Conservation (phyloP, 176 grass and related monocot species). For the Hyparrhenia diplandra region DNA sequence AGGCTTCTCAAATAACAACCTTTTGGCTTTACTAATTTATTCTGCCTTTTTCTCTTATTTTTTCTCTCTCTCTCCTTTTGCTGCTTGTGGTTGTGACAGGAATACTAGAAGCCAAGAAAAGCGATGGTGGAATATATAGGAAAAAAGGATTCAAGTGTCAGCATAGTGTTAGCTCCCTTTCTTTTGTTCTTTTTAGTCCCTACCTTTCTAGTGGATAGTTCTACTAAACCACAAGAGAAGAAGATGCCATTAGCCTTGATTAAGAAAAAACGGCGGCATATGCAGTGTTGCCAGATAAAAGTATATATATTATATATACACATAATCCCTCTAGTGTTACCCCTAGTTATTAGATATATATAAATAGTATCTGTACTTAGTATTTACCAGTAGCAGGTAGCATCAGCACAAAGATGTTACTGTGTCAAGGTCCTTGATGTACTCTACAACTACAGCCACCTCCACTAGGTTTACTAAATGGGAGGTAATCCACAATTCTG, state of each 20-base stretch:
- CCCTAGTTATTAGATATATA: constrained; percentile 31
- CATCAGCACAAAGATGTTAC: constrained; percentile 17
- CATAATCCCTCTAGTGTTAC: constrained; percentile 22
- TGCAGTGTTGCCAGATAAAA: constrained; percentile 22
- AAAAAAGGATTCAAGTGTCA: constrained; percentile 53
- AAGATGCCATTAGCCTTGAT: constrained; percentile 53
- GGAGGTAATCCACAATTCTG: constrained; percentile 24
- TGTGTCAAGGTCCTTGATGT: background rate
- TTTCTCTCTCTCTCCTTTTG: background rate
- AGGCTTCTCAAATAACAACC: constrained; percentile 20
- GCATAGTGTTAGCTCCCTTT: constrained; percentile 62
- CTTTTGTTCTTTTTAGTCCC: constrained; percentile 38
- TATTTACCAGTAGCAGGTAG: background rate
- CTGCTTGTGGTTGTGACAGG: constrained; percentile 53
- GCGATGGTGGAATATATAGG: constrained; percentile 65
- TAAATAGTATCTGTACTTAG: constrained; percentile 26
- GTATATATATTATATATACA: constrained; percentile 27
- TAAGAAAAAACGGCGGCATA: constrained; percentile 20
- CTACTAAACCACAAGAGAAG: constrained; percentile 53
- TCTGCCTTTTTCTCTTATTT: background rate
- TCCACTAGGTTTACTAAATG: constrained; percentile 22
- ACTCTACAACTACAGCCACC: constrained; percentile 11
- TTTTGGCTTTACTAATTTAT: constrained; percentile 31
- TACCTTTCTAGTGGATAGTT: constrained; percentile 52
- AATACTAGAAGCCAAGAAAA: constrained; percentile 59